Conservation (phyloP, 306 rosid species). For the Cicer yamashitae region DNA sequence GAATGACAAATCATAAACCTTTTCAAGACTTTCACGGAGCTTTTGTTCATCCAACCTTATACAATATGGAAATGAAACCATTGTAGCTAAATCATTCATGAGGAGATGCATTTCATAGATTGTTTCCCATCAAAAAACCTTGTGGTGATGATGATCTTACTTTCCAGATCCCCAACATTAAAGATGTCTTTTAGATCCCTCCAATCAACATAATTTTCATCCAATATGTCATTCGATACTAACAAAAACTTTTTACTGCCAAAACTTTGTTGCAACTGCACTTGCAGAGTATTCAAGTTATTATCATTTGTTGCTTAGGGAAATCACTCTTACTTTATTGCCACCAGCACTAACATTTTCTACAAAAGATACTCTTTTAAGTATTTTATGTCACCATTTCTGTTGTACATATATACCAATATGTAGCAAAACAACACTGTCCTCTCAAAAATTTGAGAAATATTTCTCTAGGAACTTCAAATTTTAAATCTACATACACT, state of each 20-base stretch:
- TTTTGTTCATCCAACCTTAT: neutral
- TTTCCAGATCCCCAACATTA: neutral
- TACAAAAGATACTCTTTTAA: too few relatives aligned
- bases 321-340: too few relatives aligned
- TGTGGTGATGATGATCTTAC: constrained; percentile 17
- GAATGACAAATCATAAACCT: constrained; percentile 38
- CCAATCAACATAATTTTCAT: constrained; percentile 48
- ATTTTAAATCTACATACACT: too few relatives aligned
- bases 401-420: too few relatives aligned
- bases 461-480: too few relatives aligned
- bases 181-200: constrained; percentile 31
- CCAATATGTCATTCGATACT: constrained; percentile 57
- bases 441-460: too few relatives aligned
- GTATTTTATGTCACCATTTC: too few relatives aligned
- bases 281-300: constrained; percentile 37
- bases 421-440: too few relatives aligned
- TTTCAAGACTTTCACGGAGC: neutral
- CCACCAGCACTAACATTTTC: too few relatives aligned
- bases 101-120: constrained; percentile 39
- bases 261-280: constrained; percentile 36
- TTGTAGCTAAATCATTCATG: constrained; percentile 40
- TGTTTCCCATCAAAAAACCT: neutral
- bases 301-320: constrained; percentile 9
- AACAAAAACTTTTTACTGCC: constrained; percentile 44
- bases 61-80: neutral